Conservation (phyloP, 2,329 filamentous ascomycete species). For the Aspergillus novofumigatus region DNA sequence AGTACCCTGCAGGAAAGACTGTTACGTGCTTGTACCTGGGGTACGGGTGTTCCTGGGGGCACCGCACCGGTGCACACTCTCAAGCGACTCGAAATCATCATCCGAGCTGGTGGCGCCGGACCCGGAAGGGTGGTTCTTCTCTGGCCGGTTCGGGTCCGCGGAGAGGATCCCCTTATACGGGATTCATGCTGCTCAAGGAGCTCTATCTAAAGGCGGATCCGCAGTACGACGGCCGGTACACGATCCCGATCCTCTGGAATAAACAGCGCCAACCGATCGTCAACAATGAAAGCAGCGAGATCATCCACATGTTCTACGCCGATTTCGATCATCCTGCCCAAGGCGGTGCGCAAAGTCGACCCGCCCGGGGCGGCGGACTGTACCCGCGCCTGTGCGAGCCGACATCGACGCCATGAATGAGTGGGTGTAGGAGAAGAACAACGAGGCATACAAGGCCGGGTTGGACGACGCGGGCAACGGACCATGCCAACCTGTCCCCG, state of each 20-base stretch:
- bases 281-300: slow-evolving; percentile 84
- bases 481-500: slow-evolving; percentile 63
- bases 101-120: slow-evolving; percentile 46
- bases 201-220: slow-evolving; percentile 70
- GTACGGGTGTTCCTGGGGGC: slow-evolving; percentile 61
- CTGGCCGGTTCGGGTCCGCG: slow-evolving; percentile 54
- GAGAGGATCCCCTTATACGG: slow-evolving; percentile 66
- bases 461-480: slow-evolving; percentile 75
- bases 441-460: slow-evolving; percentile 58
- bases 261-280: slow-evolving; percentile 70
- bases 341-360: slow-evolving; percentile 52
- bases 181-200: slow-evolving; percentile 66
- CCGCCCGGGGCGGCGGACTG: slow-evolving; percentile 52
- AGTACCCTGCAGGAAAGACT: slow-evolving; percentile 55
- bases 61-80: slow-evolving; percentile 46
- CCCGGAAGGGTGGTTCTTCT: slow-evolving; percentile 70
- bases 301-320: slow-evolving; percentile 75
- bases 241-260: slow-evolving; percentile 79
- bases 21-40: slow-evolving; percentile 63
- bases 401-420: slow-evolving; percentile 70
- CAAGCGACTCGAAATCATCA: slow-evolving; percentile 49
- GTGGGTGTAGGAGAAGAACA: slow-evolving; percentile 66
- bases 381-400: slow-evolving; percentile 59
- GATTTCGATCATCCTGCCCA: slow-evolving; percentile 66
- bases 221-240: slow-evolving; percentile 69